Evolutionary conservation across 352 stramenopile species (phyloP).

Genomic region (Phytophthora cryptogea): DNA sequence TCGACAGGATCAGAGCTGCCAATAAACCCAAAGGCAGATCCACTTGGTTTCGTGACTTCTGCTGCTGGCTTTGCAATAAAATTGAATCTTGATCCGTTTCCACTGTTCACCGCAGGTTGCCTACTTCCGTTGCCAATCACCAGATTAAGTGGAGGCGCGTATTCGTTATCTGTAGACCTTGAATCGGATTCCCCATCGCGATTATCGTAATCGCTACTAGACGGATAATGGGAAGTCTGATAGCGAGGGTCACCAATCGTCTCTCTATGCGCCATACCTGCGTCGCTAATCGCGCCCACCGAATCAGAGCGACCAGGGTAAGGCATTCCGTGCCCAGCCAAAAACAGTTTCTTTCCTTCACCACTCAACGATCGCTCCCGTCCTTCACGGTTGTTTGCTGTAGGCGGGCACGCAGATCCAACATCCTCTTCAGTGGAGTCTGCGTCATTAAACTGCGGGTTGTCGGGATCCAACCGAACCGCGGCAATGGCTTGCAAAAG

Average conservation of each 20-base stretch:
- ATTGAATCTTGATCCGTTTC: slow-evolving; percentile 36
- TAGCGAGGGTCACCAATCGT: slow-evolving; percentile 46
- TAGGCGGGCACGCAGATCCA: slow-evolving; percentile 60
- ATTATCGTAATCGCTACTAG: slow-evolving; percentile 59
- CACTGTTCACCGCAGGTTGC: slow-evolving; percentile 25
- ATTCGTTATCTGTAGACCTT: slow-evolving; percentile 55
- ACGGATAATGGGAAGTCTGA: slow-evolving; percentile 50
- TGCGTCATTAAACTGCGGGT: slow-evolving; percentile 71
- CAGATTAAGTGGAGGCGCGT: slow-evolving; percentile 40
- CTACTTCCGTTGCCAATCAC: slow-evolving; percentile 31
- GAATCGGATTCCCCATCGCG: slow-evolving; percentile 57
- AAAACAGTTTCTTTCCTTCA: slow-evolving; percentile 85
- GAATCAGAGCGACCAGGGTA: slow-evolving; percentile 33
- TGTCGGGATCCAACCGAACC: slow-evolving; percentile 77
- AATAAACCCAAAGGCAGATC: slow-evolving; percentile 87
- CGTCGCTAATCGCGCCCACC: slow-evolving; percentile 36
- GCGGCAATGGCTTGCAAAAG: slow-evolving; percentile 83
- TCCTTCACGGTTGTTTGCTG: slow-evolving; percentile 64
- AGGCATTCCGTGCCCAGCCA: slow-evolving; percentile 51
- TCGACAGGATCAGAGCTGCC: slow-evolving; percentile 43
- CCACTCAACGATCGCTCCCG: slow-evolving; percentile 81
- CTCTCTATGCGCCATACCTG: slow-evolving; percentile 26
- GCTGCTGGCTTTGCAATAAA: slow-evolving; percentile 30
- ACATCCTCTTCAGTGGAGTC: slow-evolving; percentile 62
- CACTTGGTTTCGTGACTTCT: slow-evolving; percentile 23